A percentile compares a stretch with the other conserved stretches of the same genome.
These are phyloP conservation scores for Xylaria sp. DNA, from an alignment of 2,329 filamentous ascomycete genomes.

Conservation along the genomic window DNA sequence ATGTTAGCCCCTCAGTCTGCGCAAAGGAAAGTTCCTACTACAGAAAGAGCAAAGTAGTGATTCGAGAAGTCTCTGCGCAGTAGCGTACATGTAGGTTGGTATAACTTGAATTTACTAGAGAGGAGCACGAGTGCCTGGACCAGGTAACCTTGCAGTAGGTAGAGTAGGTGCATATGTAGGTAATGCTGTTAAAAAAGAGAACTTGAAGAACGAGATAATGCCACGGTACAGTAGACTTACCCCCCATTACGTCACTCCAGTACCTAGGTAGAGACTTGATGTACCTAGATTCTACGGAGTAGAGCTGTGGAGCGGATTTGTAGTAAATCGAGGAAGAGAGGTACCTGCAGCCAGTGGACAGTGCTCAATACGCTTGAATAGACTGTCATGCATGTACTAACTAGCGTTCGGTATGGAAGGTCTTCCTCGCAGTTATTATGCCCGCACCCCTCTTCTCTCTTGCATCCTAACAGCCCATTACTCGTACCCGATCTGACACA, in stretches of 20 bases:
- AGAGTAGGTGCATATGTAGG: no score
- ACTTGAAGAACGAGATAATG: neutral
- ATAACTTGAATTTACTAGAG: no score
- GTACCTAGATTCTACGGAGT: neutral
- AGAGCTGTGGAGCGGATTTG: neutral
- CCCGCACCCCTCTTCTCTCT: slow-evolving; percentile 15
- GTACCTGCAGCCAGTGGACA: neutral
- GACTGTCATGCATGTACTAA: neutral
- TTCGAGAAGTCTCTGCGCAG: no score
- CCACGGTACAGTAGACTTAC: slow-evolving; percentile 2
- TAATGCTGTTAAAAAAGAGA: no score
- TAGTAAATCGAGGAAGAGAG: neutral
- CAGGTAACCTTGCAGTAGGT: no score
- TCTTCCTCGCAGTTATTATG: neutral
- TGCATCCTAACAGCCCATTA: neutral
- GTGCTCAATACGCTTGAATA: neutral
- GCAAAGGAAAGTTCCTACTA: neutral
- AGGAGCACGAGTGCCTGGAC: no score
- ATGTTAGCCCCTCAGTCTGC: neutral
- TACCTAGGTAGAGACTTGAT: neutral
- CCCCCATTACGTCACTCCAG: neutral
- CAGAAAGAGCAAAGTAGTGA: no score
- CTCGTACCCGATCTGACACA: slow-evolving; percentile 17
- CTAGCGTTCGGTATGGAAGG: no score
- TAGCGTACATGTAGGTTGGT: no score